Conservation (phyloP, 2,329 filamentous ascomycete genomes). For the Fusarium pilosicola region DNA sequence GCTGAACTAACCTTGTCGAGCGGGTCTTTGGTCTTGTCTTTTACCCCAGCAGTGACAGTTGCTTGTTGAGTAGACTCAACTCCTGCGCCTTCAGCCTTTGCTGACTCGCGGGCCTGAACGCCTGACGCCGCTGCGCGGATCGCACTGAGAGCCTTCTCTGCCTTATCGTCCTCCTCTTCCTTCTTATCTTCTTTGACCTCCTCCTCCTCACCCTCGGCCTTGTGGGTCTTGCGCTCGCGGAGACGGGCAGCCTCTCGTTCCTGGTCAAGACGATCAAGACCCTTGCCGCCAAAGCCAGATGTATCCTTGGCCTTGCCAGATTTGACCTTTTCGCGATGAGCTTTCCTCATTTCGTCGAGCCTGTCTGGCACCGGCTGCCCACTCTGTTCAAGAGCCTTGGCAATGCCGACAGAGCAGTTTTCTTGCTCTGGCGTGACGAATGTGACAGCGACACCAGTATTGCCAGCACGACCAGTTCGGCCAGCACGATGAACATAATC, state of each 20-base stretch:
- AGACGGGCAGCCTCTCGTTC: slow-evolving; percentile 88
- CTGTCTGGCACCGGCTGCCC: slow-evolving; percentile 82
- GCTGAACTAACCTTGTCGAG: slow-evolving; percentile 91
- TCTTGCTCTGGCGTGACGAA: slow-evolving; percentile 94
- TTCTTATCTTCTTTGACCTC: slow-evolving; percentile 85
- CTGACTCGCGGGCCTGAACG: slow-evolving; percentile 63
- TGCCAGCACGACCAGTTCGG: slow-evolving; percentile 92
- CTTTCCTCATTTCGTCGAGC: slow-evolving; percentile 71
- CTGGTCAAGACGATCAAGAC: slow-evolving; percentile 89
- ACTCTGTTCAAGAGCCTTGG: slow-evolving; percentile 92
- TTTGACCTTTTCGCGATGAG: slow-evolving; percentile 91
- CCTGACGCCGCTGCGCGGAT: slow-evolving; percentile 71
- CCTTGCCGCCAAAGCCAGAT: slow-evolving; percentile 94
- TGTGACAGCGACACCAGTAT: slow-evolving; percentile 93
- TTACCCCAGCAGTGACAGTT: slow-evolving; percentile 66
- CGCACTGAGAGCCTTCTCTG: slow-evolving; percentile 72
- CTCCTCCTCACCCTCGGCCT: slow-evolving; percentile 85
- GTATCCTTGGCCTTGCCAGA: slow-evolving; percentile 89
- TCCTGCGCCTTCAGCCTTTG: slow-evolving; percentile 56
- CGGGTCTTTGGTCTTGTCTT: slow-evolving; percentile 70
- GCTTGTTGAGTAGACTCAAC: slow-evolving; percentile 52
- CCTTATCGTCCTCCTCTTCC: slow-evolving; percentile 70
- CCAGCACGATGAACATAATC: slow-evolving; percentile 97
- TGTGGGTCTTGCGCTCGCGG: slow-evolving; percentile 88
- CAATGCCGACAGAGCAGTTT: slow-evolving; percentile 86